Percentiles rank a stretch among this genome's conserved stretches.
phyloP scores from a whole-genome alignment of 2,329 filamentous ascomycete genomes.

The Talaromyces rugulosus region DNA sequence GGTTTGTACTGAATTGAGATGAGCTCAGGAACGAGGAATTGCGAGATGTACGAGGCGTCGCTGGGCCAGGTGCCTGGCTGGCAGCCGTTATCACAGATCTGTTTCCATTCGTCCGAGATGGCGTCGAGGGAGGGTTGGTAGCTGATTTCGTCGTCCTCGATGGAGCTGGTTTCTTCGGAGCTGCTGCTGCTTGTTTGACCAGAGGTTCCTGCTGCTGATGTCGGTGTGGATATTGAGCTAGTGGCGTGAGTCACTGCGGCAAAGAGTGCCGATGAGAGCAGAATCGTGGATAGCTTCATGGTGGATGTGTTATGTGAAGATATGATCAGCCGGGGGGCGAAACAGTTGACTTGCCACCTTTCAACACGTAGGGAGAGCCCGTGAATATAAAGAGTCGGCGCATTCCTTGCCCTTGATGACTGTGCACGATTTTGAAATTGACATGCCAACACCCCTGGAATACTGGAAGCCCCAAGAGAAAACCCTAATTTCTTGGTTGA shows the following conservation, averaged over 20 bases:
- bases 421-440: background rate
- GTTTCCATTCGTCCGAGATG: slow-evolving; percentile 8
- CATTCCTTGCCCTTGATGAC: background rate
- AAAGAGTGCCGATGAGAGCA: slow-evolving; percentile 2
- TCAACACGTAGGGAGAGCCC: background rate
- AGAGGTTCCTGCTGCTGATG: background rate
- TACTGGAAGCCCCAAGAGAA: background rate
- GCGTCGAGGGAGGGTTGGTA: slow-evolving; percentile 7
- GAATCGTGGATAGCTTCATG: slow-evolving; percentile 1
- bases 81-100: slow-evolving; percentile 8
- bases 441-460: background rate
- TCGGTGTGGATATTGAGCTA: background rate
- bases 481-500: background rate
- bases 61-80: slow-evolving; percentile 10
- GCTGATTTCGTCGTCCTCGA: background rate
- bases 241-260: background rate
- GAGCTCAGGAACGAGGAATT: slow-evolving; percentile 7
- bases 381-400: background rate
- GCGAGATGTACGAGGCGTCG: slow-evolving; percentile 4
- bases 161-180: background rate
- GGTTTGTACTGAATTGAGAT: slow-evolving; percentile 11
- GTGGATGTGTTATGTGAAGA: background rate
- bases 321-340: no score
- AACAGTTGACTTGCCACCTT: background rate
- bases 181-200: background rate